Base-by-base conservation (phyloP, 2,329 filamentous ascomycete species). In the Claviceps sp. region DNA sequence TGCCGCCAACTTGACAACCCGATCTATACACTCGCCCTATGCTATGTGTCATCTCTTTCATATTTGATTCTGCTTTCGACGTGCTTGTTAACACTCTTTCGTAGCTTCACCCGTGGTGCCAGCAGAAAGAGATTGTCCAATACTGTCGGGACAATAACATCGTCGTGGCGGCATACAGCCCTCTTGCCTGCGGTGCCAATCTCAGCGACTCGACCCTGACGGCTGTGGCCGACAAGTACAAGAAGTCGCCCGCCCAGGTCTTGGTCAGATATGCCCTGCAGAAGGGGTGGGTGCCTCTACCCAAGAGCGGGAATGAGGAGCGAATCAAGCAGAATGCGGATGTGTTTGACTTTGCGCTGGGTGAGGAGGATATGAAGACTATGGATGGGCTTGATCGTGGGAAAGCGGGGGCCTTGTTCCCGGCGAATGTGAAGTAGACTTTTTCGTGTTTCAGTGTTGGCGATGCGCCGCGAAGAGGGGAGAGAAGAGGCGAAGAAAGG, bases 81-180 rank as follows among this genome's bases (percentile, higher is more conserved):
- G 3, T 22, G 4, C 13, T 22, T 14, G 42, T 4, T 44, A 37
- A 46, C 37, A 13, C 37, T 34, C 9, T 13, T 40, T 5, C 9
- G 13, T 52, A 86, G 81, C 74, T 87, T 24, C 84, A 88, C 62
- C 83, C 84, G 0, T 87, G 82, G 82, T 78, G 75, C 58, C 84
- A 87, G 63, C 70, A 72, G 52, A 58, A 61, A 20, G 61, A 68
- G 2, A 62, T 70, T 2, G 67, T 68, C 13, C 54, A 60, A 14
- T 72, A 68, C 61, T 93, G 88, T 78, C 86, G 86, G 75, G 82
- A 88, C 69, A 74, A 90, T 65, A 83, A 82, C 63, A 90, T 93
- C 70, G 48, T 65, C 24, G 47, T 72, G n/a, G 59, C 70, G 55
- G 69, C 69, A 6, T 71, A 70, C 49, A 67, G 67, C 18, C 69